Conservation (phyloP, 2,329 filamentous ascomycete species). For the Fusarium nurragi region DNA sequence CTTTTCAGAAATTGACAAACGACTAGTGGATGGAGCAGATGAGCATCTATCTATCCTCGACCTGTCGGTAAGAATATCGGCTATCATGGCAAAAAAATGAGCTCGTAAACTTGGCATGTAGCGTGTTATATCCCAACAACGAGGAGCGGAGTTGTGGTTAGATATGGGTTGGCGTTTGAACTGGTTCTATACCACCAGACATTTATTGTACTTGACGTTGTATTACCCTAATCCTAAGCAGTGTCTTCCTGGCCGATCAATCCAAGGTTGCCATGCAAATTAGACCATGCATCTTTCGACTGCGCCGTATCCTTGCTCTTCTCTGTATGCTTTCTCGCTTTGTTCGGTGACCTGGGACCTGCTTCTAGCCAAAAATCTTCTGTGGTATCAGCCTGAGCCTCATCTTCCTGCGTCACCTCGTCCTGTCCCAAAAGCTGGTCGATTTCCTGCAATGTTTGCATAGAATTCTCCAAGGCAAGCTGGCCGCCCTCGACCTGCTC, state of each 20-base stretch:
- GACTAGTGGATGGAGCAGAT: conserved; percentile 92
- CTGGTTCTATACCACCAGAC: conserved; percentile 32
- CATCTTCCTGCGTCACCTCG: conserved; percentile 38
- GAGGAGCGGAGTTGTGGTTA: conserved; percentile 39
- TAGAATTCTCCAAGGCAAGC: conserved; percentile 63
- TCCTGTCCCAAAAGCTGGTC: conserved; percentile 57
- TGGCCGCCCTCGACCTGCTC: conserved; percentile 69
- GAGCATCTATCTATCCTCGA: conserved; percentile 94
- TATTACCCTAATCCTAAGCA: conserved; percentile 26
- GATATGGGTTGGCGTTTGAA: conserved; percentile 40
- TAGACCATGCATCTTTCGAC: conserved; percentile 59
- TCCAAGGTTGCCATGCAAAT: conserved; percentile 63
- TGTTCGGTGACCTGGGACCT: conserved; percentile 40
- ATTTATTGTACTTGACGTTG: conserved; percentile 23
- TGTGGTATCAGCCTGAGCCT: conserved; percentile 32
- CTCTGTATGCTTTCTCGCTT: conserved; percentile 41
- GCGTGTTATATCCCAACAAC: conserved; percentile 13
- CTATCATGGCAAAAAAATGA: conserved; percentile 66
- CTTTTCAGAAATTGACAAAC: conserved; percentile 95
- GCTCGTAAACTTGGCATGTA: not conserved
- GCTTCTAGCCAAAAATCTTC: conserved; percentile 51
- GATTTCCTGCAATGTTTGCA: conserved; percentile 60
- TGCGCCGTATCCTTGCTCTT: conserved; percentile 39
- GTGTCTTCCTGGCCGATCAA: conserved; percentile 55
- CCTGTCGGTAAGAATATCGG: conserved; percentile 81